Evolutionary conservation across 2,329 filamentous ascomycete genomes (phyloP), one percentile per base, ranked within the genome.

Genomic region (Xylariaceae sp.): DNA sequence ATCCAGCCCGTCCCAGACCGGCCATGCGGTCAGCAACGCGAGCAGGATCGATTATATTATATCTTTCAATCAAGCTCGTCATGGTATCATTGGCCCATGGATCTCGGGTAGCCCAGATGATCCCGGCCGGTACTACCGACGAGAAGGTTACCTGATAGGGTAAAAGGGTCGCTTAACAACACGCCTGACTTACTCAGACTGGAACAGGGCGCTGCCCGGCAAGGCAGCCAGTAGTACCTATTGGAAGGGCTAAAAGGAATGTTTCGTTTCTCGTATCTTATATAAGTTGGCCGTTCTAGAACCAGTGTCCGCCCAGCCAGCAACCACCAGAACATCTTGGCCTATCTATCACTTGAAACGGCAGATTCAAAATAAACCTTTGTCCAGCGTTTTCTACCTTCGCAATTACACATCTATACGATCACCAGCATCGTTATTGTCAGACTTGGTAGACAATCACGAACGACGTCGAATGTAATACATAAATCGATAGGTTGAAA

Each of bases 101-200:
- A 18, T n/a, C 45, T 7, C 0, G n/a, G 21, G 37, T 7, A 26
- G 20, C n/a, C 16, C 20, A 41, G 37, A 12, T 21, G 16, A 53
- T n/a, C 37, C 52, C 32, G 44, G 48, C 50, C 26, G 57, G 44
- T 46, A 14, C 46, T 42, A 49, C 40, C 55, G 48, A 57, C 63
- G 63, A 65, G 55, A 14, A 60, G 61, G 52, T 63, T 65, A 57
- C 63, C 49, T 45, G 48, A 65, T 47, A 47, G 50, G 63, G 63
- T 55, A 62, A 59, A 26, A 19, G 26, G 29, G 48, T 45, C 48
- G 48, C 41, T 44, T 45, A 51, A n/a, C 7, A 16, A n/a, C 2
- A n/a, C n/a, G n/a, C n/a, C n/a, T 19, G 18, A 6, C 48, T 52
- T 48, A 53, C 14, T 10, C 42, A 50, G 48, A 37, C 14, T 37